phyloP scores from a whole-genome alignment of 495 filamentous ascomycete genomes.

The Penicillium goetzii region DNA sequence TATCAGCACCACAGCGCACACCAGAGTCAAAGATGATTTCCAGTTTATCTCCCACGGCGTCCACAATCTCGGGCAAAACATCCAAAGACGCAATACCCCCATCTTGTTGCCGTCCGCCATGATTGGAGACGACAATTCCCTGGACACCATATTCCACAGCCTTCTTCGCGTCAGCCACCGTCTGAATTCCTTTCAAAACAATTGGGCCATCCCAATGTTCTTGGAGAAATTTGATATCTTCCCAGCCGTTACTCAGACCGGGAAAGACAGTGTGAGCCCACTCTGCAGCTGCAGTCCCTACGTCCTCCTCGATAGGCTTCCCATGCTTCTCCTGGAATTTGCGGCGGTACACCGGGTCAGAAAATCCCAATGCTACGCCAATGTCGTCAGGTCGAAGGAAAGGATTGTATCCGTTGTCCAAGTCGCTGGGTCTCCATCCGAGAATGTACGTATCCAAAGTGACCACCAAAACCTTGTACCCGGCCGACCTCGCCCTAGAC shows the following conservation, averaged over 20 bases:
- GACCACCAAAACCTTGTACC: background rate
- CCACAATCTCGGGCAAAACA: slow-evolving; percentile 21
- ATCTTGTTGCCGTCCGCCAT: slow-evolving; percentile 25
- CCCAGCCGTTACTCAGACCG: slow-evolving; percentile 9
- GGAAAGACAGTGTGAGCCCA: background rate
- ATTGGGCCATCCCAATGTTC: slow-evolving; percentile 27
- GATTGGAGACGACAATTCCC: slow-evolving; percentile 23
- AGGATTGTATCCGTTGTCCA: slow-evolving; percentile 32
- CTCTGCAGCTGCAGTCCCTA: background rate
- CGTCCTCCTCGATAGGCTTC: slow-evolving; percentile 26
- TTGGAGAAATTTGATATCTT: slow-evolving; percentile 24
- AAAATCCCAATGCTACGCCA: slow-evolving; percentile 55
- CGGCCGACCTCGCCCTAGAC: slow-evolving; percentile 48
- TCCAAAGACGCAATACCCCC: slow-evolving; percentile 20
- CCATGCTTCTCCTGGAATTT: slow-evolving; percentile 44
- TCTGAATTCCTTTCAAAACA: slow-evolving; percentile 25
- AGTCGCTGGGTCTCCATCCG: background rate
- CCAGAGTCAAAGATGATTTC: slow-evolving; percentile 23
- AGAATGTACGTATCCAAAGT: background rate
- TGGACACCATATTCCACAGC: slow-evolving; percentile 25
- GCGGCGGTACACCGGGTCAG: slow-evolving; percentile 59
- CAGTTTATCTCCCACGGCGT: slow-evolving; percentile 19
- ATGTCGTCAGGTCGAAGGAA: slow-evolving; percentile 53
- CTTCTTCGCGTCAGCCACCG: slow-evolving; percentile 21
- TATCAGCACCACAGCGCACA: slow-evolving; percentile 23